These are phyloP conservation scores for Flaveria trinervia DNA, from an alignment of 129 eudicot species.

Conservation along the genomic window DNA sequence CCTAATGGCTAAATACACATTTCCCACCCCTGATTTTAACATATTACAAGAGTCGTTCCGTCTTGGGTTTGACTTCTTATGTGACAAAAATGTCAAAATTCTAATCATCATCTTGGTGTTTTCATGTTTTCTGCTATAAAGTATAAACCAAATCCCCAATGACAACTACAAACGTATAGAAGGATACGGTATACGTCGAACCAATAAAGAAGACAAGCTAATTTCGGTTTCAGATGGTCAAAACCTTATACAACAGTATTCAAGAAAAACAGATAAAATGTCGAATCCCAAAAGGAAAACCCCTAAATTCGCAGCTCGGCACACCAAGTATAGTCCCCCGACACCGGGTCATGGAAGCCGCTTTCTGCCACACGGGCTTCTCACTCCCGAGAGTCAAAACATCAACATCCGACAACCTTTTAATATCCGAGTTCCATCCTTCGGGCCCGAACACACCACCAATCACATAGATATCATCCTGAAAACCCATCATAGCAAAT, in stretches of 20 bases:
- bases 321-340: constrained; percentile 81
- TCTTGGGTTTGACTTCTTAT: no score
- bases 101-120: no score
- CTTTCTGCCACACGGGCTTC: constrained; percentile 73
- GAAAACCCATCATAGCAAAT: constrained; percentile 70
- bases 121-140: no score
- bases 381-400: constrained; percentile 77
- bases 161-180: no score
- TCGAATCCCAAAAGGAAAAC: background rate
- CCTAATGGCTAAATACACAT: no score
- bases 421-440: constrained; percentile 70
- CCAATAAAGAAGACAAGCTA: background rate
- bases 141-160: no score
- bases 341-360: constrained; percentile 79
- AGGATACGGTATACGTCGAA: background rate
- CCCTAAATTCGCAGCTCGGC: constrained; percentile 73
- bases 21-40: no score
- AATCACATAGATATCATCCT: constrained; percentile 71
- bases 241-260: background rate
- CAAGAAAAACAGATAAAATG: background rate
- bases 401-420: constrained; percentile 71
- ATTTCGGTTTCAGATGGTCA: background rate
- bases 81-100: no score
- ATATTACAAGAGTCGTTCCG: no score
- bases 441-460: constrained; percentile 96